phyloP scores from a whole-genome alignment of 2,329 filamentous ascomycete genomes.

The Pseudogymnoascus sp. region DNA sequence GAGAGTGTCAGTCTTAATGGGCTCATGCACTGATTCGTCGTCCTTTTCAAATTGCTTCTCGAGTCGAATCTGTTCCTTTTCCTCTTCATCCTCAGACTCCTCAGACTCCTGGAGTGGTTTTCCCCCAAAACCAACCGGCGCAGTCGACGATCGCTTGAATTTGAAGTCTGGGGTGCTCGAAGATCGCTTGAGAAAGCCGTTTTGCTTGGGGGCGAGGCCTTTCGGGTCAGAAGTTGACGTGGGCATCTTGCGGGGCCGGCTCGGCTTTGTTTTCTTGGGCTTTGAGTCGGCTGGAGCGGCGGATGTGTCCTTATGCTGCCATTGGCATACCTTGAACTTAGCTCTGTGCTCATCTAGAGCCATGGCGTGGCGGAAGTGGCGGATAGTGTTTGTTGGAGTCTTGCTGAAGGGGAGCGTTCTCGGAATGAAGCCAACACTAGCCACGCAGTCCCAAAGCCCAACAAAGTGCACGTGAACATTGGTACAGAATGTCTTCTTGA shows the following conservation, averaged over 20 bases:
- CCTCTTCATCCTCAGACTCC: conserved; percentile 14
- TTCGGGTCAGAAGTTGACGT: conserved; percentile 13
- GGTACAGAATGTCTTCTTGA: conserved; percentile 38
- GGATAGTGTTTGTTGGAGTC: conserved; percentile 30
- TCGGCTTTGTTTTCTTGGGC: not conserved
- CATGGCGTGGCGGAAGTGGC: conserved; percentile 37
- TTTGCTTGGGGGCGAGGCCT: not conserved
- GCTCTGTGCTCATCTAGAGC: conserved; percentile 35
- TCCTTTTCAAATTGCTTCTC: conserved; percentile 18
- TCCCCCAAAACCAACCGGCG: not conserved
- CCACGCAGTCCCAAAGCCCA: conserved; percentile 36
- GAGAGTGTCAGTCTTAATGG: conserved; percentile 34
- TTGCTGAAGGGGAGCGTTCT: conserved; percentile 33
- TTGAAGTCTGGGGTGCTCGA: conserved; percentile 11
- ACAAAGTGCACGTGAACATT: conserved; percentile 36
- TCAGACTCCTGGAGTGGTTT: not conserved
- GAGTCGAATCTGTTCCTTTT: conserved; percentile 16
- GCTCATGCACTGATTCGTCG: conserved; percentile 15
- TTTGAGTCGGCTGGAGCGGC: conserved; percentile 8
- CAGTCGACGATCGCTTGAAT: not conserved
- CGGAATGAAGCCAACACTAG: conserved; percentile 34
- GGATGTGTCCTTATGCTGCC: conserved; percentile 27
- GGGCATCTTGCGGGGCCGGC: conserved; percentile 6
- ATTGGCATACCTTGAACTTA: conserved; percentile 37
- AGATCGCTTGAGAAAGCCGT: not conserved